Base-by-base conservation (phyloP, 2,329 filamentous ascomycete species). In the Gaeumannomyces tritici region DNA sequence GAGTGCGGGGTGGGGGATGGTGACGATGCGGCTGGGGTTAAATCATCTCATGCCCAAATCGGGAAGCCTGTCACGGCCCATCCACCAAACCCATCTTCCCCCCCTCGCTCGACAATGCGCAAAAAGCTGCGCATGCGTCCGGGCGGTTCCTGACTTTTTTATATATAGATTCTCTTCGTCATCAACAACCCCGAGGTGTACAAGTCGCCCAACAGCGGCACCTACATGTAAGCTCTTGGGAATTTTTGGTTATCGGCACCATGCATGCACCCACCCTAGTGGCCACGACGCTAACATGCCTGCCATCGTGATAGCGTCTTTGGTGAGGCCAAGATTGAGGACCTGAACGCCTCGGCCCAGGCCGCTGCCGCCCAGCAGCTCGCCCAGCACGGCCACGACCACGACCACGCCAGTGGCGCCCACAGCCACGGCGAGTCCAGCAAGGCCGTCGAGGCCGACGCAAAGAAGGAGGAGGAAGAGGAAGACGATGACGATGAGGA, bases 141-240 rank as follows among this genome's bases (percentile, higher is more conserved):
- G 42, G 18, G 21, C 42, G 42, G 21, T 21, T 21, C 18, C 42
- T 51, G 42, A 51, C 42, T 5, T 57, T 55, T 55, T 55, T 33
- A 26, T 62, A 26, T 62, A 69, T 72, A 97, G 93, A 96, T 99
- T 74, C 90, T 99, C 74, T 99, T 99, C 80, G 96, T 99, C 75
- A 97, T 99, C 84, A 98, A 96, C 89, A 90, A 93, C 82, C 95
- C 95, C 72, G 95, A 99, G 80, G 95, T 99, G 77, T 99, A 97
- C 89, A 96, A 96, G 83, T 97, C 93, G 65, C 93, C 95, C 71
- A 91, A 91, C 81, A 96, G 91, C 89, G 98, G 98, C 87, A 98
- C 93, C 77, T 99, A 93, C 87, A 99, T 99, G 93, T 98, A 81
- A 86, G 92, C 78, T 62, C 58, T 27, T 51, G 42, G 42, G 42